A percentile compares a stretch with the other conserved stretches of the same genome.
Conservation (phyloP, 352 stramenopile species). For the Nothophytophthora sp. region DNA sequence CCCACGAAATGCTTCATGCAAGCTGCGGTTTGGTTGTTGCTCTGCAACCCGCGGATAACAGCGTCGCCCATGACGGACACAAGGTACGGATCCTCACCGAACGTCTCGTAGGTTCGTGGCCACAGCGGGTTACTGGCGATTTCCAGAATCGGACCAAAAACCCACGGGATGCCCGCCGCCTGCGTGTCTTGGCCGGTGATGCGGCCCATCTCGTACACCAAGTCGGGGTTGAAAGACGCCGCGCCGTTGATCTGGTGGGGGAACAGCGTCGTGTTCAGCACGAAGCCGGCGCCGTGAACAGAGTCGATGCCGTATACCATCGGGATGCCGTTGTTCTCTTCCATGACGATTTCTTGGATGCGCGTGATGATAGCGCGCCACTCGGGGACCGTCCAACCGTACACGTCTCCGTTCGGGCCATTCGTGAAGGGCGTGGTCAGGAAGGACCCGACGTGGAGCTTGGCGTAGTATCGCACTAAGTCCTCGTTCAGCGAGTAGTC, state of each 20-base stretch:
- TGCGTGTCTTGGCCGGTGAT: conserved; percentile 78
- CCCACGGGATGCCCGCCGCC: conserved; percentile 81
- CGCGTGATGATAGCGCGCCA: conserved; percentile 66
- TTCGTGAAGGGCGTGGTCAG: conserved; percentile 44
- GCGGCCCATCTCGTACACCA: conserved; percentile 57
- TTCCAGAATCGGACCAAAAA: conserved; percentile 85
- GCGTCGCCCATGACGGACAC: conserved; percentile 66
- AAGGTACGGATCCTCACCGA: conserved; percentile 87
- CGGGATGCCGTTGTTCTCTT: conserved; percentile 41
- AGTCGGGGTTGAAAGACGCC: conserved; percentile 77
- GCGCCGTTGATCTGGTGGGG: conserved; percentile 84
- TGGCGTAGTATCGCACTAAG: conserved; percentile 60
- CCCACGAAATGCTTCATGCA: conserved; percentile 88
- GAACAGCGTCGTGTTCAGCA: conserved; percentile 74
- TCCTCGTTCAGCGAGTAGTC: conserved; percentile 49
- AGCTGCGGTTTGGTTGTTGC: conserved; percentile 52
- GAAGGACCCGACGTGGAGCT: conserved; percentile 82
- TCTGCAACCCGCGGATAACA: conserved; percentile 78
- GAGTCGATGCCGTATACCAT: conserved; percentile 88
- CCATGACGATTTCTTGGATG: conserved; percentile 73
- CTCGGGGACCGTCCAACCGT: conserved; percentile 50
- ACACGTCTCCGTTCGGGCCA: conserved; percentile 18
- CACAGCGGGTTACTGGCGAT: conserved; percentile 82
- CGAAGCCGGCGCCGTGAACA: conserved; percentile 84
- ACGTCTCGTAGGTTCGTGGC: conserved; percentile 90